Evolutionary conservation across 495 filamentous ascomycete species (phyloP).

Genomic region (Cenococcum geophilum): DNA sequence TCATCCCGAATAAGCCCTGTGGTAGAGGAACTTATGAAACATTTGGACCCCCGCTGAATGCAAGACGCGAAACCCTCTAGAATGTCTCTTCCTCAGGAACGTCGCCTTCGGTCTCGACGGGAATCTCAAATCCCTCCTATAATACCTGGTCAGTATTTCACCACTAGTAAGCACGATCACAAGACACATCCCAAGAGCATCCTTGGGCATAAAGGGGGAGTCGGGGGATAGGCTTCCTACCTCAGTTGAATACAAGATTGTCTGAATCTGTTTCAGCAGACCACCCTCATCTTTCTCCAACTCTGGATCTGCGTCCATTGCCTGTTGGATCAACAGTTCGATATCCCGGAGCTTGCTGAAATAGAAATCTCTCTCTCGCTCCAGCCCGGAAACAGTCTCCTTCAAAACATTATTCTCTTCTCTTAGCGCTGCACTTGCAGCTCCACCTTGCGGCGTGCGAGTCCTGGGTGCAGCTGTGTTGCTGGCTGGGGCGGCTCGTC

Average conservation of each 20-base stretch:
- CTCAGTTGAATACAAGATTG: conserved; percentile 95
- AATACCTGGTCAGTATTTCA: background rate
- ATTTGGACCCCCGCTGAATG: conserved; percentile 2
- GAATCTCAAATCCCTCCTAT: conserved; percentile 75
- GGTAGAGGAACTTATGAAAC: background rate
- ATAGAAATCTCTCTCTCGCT: conserved; percentile 88
- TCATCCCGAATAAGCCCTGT: conserved; percentile 1
- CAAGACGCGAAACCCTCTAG: conserved; percentile 33
- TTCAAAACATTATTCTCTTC: conserved; percentile 70
- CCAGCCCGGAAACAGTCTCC: conserved; percentile 44
- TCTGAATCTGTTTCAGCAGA: conserved; percentile 88
- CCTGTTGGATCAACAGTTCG: conserved; percentile 84
- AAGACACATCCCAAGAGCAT: background rate
- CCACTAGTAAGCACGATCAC: background rate
- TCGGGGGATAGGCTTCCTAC: conserved; percentile 34
- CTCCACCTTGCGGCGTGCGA: conserved; percentile 42
- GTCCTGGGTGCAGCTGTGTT: conserved; percentile 40
- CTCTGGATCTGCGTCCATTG: conserved; percentile 82
- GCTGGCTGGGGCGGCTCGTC: conserved; percentile 65
- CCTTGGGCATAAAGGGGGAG: conserved; percentile 7
- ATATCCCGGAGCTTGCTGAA: conserved; percentile 98
- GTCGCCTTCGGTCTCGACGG: conserved; percentile 56
- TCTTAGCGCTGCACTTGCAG: conserved; percentile 59
- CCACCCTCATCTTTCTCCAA: conserved; percentile 89
- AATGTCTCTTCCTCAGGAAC: conserved; percentile 66